Evolutionary conservation across 352 stramenopile species (phyloP).

Genomic region (Peronospora destructor): DNA sequence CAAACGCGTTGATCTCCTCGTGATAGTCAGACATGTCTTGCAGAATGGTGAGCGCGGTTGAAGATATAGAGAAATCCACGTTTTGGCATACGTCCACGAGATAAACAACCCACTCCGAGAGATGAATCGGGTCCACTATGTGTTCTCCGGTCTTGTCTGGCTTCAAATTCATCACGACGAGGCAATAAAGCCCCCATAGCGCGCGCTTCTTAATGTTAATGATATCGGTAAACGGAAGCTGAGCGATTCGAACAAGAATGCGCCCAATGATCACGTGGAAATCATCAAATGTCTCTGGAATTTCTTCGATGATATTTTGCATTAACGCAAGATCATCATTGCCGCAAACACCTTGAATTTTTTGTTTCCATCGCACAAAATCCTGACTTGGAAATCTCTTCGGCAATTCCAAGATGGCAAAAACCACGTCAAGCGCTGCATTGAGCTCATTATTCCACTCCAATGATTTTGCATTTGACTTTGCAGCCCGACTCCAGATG

Average conservation of each 20-base stretch:
- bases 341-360: constrained; percentile 45
- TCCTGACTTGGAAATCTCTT: constrained; percentile 69
- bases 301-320: constrained; percentile 52
- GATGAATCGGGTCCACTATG: constrained; percentile 34
- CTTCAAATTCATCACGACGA: constrained; percentile 65
- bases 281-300: constrained; percentile 57
- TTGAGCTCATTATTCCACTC: constrained; percentile 81
- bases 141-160: constrained; percentile 21
- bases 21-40: constrained; percentile 79
- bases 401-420: constrained; percentile 62
- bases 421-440: constrained; percentile 66
- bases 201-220: constrained; percentile 74
- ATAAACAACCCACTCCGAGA: constrained; percentile 75
- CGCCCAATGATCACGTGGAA: constrained; percentile 70
- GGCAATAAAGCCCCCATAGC: constrained; percentile 71
- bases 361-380: constrained; percentile 76
- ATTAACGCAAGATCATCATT: constrained; percentile 29
- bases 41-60: constrained; percentile 66
- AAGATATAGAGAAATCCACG: constrained; percentile 67
- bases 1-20: constrained; percentile 55
- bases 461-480: constrained; percentile 60
- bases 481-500: constrained; percentile 64
- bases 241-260: constrained; percentile 66
- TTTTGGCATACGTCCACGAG: constrained; percentile 76
- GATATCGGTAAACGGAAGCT: constrained; percentile 68